Conservation (phyloP, 1,284 basidiomycete species). For the Trametes pubescens region DNA sequence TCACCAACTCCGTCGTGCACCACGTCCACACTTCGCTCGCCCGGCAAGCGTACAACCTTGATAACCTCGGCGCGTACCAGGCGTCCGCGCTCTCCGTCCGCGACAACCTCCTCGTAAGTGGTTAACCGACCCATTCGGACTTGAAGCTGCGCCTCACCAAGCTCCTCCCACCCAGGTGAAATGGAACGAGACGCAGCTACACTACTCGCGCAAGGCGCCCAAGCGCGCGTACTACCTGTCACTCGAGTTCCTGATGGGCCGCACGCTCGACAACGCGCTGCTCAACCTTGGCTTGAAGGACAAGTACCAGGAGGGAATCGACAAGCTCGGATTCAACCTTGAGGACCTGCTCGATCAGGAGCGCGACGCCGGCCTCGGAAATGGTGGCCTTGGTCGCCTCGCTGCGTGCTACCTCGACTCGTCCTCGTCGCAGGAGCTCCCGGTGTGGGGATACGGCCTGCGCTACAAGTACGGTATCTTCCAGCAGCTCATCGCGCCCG, state of each 20-base stretch:
- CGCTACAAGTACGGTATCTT: conserved; percentile 94
- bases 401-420: conserved; percentile 95
- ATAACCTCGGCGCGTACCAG: conserved; percentile 83
- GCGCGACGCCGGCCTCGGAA: conserved; percentile 90
- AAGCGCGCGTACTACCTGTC: conserved; percentile 91
- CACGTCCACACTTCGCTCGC: conserved; percentile 90
- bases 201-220: conserved; percentile 74
- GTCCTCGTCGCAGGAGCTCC: conserved; percentile 81
- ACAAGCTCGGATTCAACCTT: conserved; percentile 85
- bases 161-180: too few relatives aligned
- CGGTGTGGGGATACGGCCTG: conserved; percentile 90
- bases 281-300: conserved; percentile 88
- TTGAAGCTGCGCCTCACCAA: too few relatives aligned
- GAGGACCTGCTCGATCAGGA: conserved; percentile 89
- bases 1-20: conserved; percentile 83
- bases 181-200: conserved; percentile 81
- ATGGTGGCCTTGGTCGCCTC: conserved; percentile 89
- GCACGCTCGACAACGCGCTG: conserved; percentile 80
- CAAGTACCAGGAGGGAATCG: conserved; percentile 71
- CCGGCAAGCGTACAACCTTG: conserved; percentile 88
- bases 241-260: conserved; percentile 91
- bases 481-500: conserved; percentile 88
- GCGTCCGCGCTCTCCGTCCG: conserved; percentile 83
- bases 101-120: conserved; percentile 83
- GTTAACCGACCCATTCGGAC: too few relatives aligned